A percentile compares a stretch with the other conserved stretches of the same genome.
These are phyloP conservation scores for Scleromitrula shiraiana DNA, from an alignment of 2,329 filamentous ascomycete genomes.

Conservation along the genomic window DNA sequence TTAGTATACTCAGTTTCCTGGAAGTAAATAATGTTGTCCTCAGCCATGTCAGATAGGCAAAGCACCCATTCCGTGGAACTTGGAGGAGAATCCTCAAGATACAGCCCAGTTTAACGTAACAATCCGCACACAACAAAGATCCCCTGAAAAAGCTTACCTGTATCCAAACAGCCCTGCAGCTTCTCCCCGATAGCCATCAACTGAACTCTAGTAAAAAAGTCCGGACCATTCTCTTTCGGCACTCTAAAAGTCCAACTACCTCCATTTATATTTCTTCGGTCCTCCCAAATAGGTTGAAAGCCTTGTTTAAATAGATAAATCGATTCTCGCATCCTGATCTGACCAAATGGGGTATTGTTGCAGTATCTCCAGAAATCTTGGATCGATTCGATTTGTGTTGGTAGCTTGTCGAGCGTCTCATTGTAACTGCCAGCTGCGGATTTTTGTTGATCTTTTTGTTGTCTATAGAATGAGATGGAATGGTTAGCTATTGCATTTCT, in stretches of 20 bases:
- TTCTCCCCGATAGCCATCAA: slow-evolving; percentile 77
- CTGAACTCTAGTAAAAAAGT: slow-evolving; percentile 76
- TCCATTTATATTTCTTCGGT: slow-evolving; percentile 75
- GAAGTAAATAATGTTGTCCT: too few species aligned
- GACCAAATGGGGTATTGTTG: slow-evolving; percentile 71
- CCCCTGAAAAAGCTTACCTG: slow-evolving; percentile 44
- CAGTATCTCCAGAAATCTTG: slow-evolving; percentile 81
- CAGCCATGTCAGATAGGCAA: too few species aligned
- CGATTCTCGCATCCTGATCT: slow-evolving; percentile 69
- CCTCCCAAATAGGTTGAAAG: slow-evolving; percentile 73
- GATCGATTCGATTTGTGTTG: slow-evolving; percentile 63
- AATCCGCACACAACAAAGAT: not conserved
- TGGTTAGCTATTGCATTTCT: too few species aligned
- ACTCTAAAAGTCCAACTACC: slow-evolving; percentile 92
- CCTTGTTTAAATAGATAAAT: slow-evolving; percentile 75
- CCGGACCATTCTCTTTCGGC: slow-evolving; percentile 62
- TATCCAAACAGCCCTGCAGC: slow-evolving; percentile 64
- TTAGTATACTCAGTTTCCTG: too few species aligned
- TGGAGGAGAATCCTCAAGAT: too few species aligned
- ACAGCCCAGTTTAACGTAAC: not conserved
- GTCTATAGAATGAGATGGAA: slow-evolving; percentile 18
- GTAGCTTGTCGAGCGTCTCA: slow-evolving; percentile 49
- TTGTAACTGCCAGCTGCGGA: slow-evolving; percentile 28
- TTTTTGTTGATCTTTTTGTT: slow-evolving; percentile 28
- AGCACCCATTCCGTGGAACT: too few species aligned